Conservation (phyloP, 352 stramenopile genomes). For the Phytophthora pluvialis region DNA sequence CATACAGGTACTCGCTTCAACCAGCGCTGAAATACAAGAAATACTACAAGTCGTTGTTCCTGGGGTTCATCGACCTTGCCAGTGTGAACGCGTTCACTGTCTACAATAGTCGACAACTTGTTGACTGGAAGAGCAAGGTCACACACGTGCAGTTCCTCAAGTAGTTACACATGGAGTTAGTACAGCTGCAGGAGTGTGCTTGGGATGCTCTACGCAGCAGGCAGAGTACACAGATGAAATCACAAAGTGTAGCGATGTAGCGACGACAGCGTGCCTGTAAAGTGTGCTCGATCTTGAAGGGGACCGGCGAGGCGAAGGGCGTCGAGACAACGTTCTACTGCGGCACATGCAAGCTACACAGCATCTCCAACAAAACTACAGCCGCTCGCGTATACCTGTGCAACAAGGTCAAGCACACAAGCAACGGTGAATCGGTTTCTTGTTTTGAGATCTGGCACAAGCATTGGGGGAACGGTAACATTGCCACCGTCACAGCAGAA, state of each 20-base stretch:
- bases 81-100: no score
- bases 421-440: background rate
- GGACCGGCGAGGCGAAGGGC: background rate
- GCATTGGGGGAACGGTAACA: background rate
- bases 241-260: no score
- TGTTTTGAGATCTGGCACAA: background rate
- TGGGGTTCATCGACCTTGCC: no score
- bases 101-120: no score
- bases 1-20: no score
- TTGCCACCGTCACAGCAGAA: background rate
- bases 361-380: no score
- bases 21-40: no score
- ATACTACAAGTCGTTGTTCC: no score
- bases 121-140: no score
- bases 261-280: background rate
- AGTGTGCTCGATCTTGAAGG: background rate
- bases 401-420: background rate
- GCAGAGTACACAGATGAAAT: no score
- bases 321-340: background rate
- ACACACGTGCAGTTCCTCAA: background rate
- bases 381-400: background rate
- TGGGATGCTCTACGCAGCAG: background rate
- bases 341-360: background rate
- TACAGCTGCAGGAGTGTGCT: background rate
- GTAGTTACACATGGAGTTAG: background rate